Evolutionary conservation across 164 flowering plant genomes (phyloP).

Genomic region (Annona squamosa): DNA sequence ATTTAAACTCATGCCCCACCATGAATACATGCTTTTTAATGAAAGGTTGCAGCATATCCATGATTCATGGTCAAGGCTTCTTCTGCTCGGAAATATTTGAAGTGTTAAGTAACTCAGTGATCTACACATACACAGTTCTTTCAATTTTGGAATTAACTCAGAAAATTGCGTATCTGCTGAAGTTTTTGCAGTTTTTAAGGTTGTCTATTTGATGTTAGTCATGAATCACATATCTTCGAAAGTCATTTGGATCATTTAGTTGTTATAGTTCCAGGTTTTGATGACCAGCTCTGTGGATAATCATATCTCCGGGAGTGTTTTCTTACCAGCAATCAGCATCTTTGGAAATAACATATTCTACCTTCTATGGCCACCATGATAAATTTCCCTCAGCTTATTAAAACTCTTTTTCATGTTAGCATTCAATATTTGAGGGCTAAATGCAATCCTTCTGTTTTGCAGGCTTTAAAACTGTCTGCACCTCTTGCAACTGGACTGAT

Average conservation of each 20-base stretch:
- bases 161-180: not conserved
- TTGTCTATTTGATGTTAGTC: not conserved
- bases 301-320: not conserved
- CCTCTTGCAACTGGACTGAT: slow-evolving; percentile 99
- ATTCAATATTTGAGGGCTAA: slow-evolving; percentile 4
- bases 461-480: slow-evolving; percentile 80
- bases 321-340: not conserved
- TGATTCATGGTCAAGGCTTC: not conserved
- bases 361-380: not conserved
- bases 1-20: too few species aligned
- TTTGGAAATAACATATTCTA: not conserved
- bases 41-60: not conserved
- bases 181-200: not conserved
- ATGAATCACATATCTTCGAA: not conserved
- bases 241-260: not conserved
- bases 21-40: not conserved
- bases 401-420: slow-evolving; percentile 2
- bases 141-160: too few species aligned
- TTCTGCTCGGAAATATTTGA: not conserved
- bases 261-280: not conserved
- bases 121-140: not conserved
- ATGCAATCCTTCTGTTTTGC: slow-evolving; percentile 14
- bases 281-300: not conserved
- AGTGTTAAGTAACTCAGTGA: not conserved
- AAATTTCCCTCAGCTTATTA: too few species aligned